These are phyloP conservation scores for Calocybe gambosa DNA, from an alignment of 1,284 basidiomycete species.

Conservation along the genomic window DNA sequence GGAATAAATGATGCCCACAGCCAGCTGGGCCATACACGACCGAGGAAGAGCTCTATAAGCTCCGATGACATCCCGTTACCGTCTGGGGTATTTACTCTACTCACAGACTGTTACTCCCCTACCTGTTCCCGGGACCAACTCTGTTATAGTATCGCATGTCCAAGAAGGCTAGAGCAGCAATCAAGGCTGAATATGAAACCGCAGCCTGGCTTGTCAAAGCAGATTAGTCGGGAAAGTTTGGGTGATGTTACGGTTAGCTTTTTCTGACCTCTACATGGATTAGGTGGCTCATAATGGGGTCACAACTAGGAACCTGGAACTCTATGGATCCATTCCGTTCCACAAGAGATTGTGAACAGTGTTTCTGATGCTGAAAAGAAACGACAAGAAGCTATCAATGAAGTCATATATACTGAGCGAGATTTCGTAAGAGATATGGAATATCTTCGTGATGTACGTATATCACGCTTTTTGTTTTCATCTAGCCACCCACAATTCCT, in stretches of 20 bases:
- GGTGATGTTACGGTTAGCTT: slow-evolving; percentile 68
- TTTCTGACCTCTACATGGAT: neutral
- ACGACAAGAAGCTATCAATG: slow-evolving; percentile 98
- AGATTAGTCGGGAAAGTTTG: slow-evolving; percentile 78
- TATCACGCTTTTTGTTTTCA: neutral
- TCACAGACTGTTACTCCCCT: slow-evolving; percentile 97
- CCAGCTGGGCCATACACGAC: slow-evolving; percentile 27
- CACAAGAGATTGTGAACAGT: slow-evolving; percentile 88
- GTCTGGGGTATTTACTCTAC: slow-evolving; percentile 92
- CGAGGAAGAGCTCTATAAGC: slow-evolving; percentile 38
- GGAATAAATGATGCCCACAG: slow-evolving; percentile 34
- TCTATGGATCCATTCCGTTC: slow-evolving; percentile 97
- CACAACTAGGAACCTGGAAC: slow-evolving; percentile 73
- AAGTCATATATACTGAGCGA: slow-evolving; percentile 97
- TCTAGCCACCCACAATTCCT: slow-evolving; percentile 4
- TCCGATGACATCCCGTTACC: slow-evolving; percentile 75
- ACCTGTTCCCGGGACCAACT: slow-evolving; percentile 91
- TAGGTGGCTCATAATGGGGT: neutral
- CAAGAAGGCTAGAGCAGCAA: slow-evolving; percentile 90
- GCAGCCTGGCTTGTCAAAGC: slow-evolving; percentile 79
- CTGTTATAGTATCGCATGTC: slow-evolving; percentile 98
- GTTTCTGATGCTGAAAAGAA: slow-evolving; percentile 93
- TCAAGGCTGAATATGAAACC: slow-evolving; percentile 90
- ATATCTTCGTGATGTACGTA: slow-evolving; percentile 88
- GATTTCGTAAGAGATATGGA: slow-evolving; percentile 98